Base-by-base conservation (phyloP, 129 eudicot species). In the Pulicaria dysenterica region DNA sequence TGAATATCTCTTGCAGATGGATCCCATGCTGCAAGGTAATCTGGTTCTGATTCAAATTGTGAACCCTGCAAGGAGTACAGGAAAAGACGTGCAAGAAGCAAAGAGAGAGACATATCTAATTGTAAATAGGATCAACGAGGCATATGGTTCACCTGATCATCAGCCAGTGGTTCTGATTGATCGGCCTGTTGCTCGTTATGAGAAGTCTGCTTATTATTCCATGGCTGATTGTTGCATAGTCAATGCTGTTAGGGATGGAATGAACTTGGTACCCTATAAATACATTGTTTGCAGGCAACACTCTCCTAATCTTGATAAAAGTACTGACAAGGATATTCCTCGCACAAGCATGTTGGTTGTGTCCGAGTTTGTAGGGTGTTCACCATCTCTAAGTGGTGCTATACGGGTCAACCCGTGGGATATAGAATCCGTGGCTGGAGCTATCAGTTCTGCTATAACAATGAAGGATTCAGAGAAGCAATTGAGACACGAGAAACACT, bases 371-470 rank as follows among this genome's bases (percentile, higher is more conserved):
- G 79, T 92, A 4, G 97, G 97, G 14, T 92, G 97, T 67, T 92
- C 97, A 1, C 96, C 97, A 5, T 92, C 97, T 19, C 46, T 92
- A 50, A 89, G 97, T 50, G 96, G 97, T 72, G 97, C 97, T 51
- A 89, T 92, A n/a, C 86, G 97, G 65, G 89, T 92, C 37, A 92
- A 92, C 74, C 97, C 97, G 12, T 92, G 96, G 97, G 86, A 92
- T 73, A 80, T 83, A 39, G 94, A 89, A 58, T 76, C 96, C 17
- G 96, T 89, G 10, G 94, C 88, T 40, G 94, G 87, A 75, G 97
- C 97, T 44, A 50, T 91, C 51, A 67, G 70, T 68, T 55, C 73
- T 24, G 90, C 97, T 11, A 75, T 91, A 47, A 54, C 81, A 39
- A 84, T 91, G 95, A 66, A 84, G 14, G 83, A 81, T n/a, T 37